Evolutionary conservation across 1,139 yeast genomes (phyloP), one percentile per base, ranked within the genome.

Genomic region (Geotrichum aggregatum): DNA sequence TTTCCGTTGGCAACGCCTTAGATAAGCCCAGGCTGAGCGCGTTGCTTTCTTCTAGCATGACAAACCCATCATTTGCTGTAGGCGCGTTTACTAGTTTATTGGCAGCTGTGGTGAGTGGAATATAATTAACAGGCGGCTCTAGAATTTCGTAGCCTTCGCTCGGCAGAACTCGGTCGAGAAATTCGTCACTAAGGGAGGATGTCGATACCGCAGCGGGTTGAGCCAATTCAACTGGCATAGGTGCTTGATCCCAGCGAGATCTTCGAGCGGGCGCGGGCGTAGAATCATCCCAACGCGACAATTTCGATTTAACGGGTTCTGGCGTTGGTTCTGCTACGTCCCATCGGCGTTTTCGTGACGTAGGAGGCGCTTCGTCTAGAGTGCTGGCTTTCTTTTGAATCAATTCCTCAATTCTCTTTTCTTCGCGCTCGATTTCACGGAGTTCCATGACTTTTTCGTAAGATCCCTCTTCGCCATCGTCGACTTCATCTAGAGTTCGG

Each of bases 131-230:
- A 0, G 89, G 87, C 0, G 76, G 76, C 1, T 69, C 64, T 0
- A 78, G 69, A 39, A 74, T 69, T 35, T 66, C 69, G 59, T 78
- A 83, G 0, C 84, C 86, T 8, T 64, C 67, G 1, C 66, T 57
- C 0, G 88, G 89, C 34, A 84, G 67, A 6, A 83, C 64, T 51
- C 70, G 68, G 54, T 80, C 77, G 13, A 83, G 68, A 22, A 76
- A 70, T 26, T 71, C 77, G 56, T 77, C 78, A 0, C 82, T 74
- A 30, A 82, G 65, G 0, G 75, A 73, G 3, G 79, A 30, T 54
- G 56, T 31, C 28, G 14, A 14, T 14, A 16, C 39, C 13, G 47
- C n/a, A 5, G 30, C 28, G 14, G 47, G 16, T 13, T 14, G 19
- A 10, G 11, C 10, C 6, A 31, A 24, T 49, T 67, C 47, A 73